phyloP scores from a whole-genome alignment of 441 rosid species.

The Omphalea diandra region DNA sequence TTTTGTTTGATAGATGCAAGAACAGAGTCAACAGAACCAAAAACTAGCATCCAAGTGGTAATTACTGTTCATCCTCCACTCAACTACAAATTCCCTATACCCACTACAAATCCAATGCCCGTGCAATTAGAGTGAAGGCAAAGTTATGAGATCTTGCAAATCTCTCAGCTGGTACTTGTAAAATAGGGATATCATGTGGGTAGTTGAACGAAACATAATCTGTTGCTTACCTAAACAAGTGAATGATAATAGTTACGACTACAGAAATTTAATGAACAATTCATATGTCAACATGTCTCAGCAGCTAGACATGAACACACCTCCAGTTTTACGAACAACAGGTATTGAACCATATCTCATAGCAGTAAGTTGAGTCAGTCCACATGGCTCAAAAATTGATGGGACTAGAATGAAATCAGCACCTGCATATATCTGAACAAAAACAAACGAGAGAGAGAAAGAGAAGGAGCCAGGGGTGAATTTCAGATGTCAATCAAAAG shows the following conservation, averaged over 20 bases:
- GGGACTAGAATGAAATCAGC: constrained; percentile 95
- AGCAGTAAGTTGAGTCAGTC: constrained; percentile 89
- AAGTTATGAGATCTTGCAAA: not conserved
- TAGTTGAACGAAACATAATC: not conserved
- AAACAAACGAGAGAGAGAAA: not conserved
- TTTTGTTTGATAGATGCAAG: not conserved
- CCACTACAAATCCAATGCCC: not conserved
- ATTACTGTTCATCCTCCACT: not conserved
- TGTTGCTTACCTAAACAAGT: not conserved
- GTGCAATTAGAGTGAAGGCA: not conserved
- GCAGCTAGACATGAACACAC: constrained; percentile 31
- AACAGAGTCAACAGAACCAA: not conserved
- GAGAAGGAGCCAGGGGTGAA: constrained; percentile 12
- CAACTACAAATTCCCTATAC: not conserved
- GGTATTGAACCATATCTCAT: constrained; percentile 98
- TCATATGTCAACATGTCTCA: not conserved
- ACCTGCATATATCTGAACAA: constrained; percentile 79
- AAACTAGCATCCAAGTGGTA: not conserved
- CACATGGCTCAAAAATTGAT: constrained; percentile 96
- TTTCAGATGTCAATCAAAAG: constrained; percentile 4
- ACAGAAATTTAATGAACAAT: not conserved
- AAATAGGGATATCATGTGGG: not conserved
- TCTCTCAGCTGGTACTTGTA: not conserved
- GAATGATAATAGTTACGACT: not conserved
- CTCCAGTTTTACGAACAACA: constrained; percentile 96